Conservation (phyloP, 176 grass and related monocot species). For the Miscanthus lutarioriparius region DNA sequence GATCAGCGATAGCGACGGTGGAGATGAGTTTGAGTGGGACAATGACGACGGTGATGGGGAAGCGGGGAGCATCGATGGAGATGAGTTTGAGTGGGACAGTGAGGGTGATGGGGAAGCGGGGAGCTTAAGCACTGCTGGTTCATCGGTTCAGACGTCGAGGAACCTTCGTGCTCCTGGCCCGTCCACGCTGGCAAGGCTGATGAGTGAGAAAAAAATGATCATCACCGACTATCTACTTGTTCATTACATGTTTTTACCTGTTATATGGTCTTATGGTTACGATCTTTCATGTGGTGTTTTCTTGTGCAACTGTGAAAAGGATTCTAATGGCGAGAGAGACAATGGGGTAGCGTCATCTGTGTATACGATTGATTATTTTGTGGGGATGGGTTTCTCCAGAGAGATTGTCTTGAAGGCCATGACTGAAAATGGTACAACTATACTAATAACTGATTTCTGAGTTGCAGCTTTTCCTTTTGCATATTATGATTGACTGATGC, state of each 20-base stretch:
- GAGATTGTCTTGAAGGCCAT: constrained; percentile 51
- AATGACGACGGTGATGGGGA: constrained; percentile 32
- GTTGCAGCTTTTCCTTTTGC: not conserved
- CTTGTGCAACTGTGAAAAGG: constrained; percentile 20
- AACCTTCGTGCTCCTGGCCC: constrained; percentile 27
- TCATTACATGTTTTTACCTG: constrained; percentile 2
- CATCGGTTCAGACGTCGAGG: not conserved
- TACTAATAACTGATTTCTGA: constrained; percentile 9
- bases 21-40: constrained; percentile 34
- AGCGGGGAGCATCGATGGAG: not conserved
- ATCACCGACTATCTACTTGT: not conserved
- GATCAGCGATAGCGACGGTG: constrained; percentile 41
- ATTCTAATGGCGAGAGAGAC: constrained; percentile 7
- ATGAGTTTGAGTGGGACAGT: constrained; percentile 37
- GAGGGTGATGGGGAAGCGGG: constrained; percentile 24
- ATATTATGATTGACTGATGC: constrained; percentile 10
- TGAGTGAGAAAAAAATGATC: not conserved
- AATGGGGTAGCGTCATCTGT: not conserved
- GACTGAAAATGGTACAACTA: constrained; percentile 41
- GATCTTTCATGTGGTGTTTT: constrained; percentile 13
- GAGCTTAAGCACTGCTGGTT: not conserved
- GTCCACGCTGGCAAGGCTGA: not conserved
- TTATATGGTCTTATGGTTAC: constrained; percentile 13
- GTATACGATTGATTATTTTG: constrained; percentile 30
- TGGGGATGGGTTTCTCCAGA: constrained; percentile 61